These are phyloP conservation scores for Exophiala spinifera DNA, from an alignment of 2,329 filamentous ascomycete genomes.

Conservation along the genomic window DNA sequence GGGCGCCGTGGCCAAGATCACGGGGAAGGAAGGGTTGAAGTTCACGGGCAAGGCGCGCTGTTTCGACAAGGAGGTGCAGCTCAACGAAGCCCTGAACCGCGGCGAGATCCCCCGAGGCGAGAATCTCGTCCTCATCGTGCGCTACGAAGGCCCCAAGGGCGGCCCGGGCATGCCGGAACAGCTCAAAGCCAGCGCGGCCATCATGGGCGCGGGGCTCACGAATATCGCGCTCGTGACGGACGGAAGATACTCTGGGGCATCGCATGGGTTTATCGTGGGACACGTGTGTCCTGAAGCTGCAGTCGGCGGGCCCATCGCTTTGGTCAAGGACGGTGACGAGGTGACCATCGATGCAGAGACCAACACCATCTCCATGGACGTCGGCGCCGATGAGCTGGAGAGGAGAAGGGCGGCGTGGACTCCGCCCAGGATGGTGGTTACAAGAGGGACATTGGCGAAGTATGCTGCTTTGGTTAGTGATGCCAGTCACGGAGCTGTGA, in stretches of 20 bases:
- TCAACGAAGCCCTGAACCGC: conserved; percentile 69
- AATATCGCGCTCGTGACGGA: conserved; percentile 92
- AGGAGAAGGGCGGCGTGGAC: conserved; percentile 65
- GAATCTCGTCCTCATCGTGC: conserved; percentile 83
- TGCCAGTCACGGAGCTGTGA: conserved; percentile 87
- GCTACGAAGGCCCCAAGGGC: conserved; percentile 90
- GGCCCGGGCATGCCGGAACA: conserved; percentile 97
- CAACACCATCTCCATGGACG: conserved; percentile 69
- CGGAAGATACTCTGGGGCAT: conserved; percentile 82
- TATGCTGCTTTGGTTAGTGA: conserved; percentile 85
- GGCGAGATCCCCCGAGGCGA: conserved; percentile 70
- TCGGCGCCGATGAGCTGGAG: conserved; percentile 68
- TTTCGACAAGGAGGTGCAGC: conserved; percentile 79
- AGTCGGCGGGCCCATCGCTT: conserved; percentile 80
- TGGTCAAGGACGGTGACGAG: conserved; percentile 75
- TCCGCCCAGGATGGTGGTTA: conserved; percentile 68
- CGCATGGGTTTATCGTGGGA: conserved; percentile 89
- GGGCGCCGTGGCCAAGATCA: conserved; percentile 93
- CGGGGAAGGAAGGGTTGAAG: conserved; percentile 81
- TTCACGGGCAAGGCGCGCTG: conserved; percentile 80
- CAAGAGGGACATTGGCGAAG: conserved; percentile 82
- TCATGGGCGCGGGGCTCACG: conserved; percentile 85
- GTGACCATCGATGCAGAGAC: conserved; percentile 82
- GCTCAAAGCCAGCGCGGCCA: conserved; percentile 79
- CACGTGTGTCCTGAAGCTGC: conserved; percentile 90